Evolutionary conservation across 768 basidiomycete genomes (phyloP).

Genomic region (Termitomyces sp.): DNA sequence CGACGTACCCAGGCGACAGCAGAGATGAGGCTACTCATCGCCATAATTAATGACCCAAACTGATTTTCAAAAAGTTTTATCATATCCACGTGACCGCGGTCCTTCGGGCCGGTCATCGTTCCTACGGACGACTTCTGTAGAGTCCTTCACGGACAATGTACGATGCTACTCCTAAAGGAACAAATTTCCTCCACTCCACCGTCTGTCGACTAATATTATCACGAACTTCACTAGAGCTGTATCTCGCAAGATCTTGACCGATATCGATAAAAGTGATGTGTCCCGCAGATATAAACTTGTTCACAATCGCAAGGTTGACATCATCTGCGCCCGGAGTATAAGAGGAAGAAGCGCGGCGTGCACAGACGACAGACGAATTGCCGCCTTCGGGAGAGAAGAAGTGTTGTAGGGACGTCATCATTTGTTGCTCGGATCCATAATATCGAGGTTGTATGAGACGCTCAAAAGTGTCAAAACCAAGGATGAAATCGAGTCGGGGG

Average conservation of each 20-base stretch:
- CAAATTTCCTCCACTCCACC: conserved; percentile 14
- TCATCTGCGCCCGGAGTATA: conserved; percentile 1
- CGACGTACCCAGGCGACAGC: conserved; percentile 75
- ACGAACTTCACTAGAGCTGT: conserved; percentile 71
- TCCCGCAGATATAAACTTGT: conserved; percentile 43
- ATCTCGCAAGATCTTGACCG: conserved; percentile 43
- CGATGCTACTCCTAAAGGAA: conserved; percentile 12
- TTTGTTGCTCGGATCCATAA: conserved; percentile 51
- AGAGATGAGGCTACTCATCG: conserved; percentile 74
- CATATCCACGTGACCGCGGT: conserved; percentile 13
- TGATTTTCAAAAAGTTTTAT: conserved; percentile 11
- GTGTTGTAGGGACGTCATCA: conserved; percentile 46
- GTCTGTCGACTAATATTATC: conserved; percentile 26
- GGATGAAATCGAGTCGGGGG: conserved; percentile 58
- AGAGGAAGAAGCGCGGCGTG: conserved; percentile 31
- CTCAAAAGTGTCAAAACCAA: conserved; percentile 83
- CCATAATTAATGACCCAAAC: neutral
- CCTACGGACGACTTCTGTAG: conserved; percentile 2
- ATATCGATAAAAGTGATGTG: conserved; percentile 61
- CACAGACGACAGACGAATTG: conserved; percentile 53
- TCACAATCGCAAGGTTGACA: conserved; percentile 26
- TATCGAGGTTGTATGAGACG: conserved; percentile 74
- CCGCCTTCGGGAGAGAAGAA: conserved; percentile 57
- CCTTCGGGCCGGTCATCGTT: conserved; percentile 5
- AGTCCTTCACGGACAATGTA: conserved; percentile 15